Conservation (phyloP, 805 yeast genomes). For the Nakazawaea laoshanensis region DNA sequence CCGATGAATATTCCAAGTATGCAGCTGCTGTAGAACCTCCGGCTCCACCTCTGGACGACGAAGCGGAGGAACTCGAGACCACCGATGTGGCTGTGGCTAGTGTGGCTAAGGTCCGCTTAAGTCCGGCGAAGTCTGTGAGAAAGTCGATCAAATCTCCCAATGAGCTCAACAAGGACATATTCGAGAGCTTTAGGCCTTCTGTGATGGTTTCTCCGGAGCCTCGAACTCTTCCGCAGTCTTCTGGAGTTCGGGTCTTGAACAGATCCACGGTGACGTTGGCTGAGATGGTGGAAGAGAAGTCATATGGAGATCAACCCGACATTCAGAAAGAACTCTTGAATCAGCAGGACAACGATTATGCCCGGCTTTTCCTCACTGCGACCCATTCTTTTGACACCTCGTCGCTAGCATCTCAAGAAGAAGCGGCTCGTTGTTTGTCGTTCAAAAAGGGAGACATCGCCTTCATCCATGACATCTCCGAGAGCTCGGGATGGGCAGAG, state of each 20-base stretch:
- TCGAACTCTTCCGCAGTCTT: neutral
- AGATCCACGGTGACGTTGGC: neutral
- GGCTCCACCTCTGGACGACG: neutral
- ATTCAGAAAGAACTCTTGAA: slow-evolving; percentile 4
- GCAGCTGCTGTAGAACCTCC: neutral
- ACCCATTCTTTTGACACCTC: slow-evolving; percentile 52
- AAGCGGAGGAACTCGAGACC: neutral
- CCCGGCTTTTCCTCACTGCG: slow-evolving; percentile 48
- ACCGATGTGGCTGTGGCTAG: neutral
- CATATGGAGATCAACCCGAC: slow-evolving; percentile 1
- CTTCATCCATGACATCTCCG: slow-evolving; percentile 70
- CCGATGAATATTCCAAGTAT: neutral
- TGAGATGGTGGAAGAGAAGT: neutral
- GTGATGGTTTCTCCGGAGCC: too few species aligned
- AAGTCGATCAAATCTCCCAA: slow-evolving; percentile 7
- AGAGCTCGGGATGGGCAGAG: slow-evolving; percentile 77
- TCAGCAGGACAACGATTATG: slow-evolving; percentile 32
- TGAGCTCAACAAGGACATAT: slow-evolving; percentile 10
- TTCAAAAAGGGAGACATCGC: slow-evolving; percentile 65
- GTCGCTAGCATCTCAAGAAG: slow-evolving; percentile 54
- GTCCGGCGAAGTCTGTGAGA: slow-evolving; percentile 5
- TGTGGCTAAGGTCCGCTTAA: neutral
- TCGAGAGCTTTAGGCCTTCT: slow-evolving; percentile 9
- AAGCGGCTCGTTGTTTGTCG: slow-evolving; percentile 65
- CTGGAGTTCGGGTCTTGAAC: neutral